Evolutionary conservation across 805 yeast genomes (phyloP), one percentile per base, ranked within the genome.

Genomic region (Torulaspora microellipsoides): DNA sequence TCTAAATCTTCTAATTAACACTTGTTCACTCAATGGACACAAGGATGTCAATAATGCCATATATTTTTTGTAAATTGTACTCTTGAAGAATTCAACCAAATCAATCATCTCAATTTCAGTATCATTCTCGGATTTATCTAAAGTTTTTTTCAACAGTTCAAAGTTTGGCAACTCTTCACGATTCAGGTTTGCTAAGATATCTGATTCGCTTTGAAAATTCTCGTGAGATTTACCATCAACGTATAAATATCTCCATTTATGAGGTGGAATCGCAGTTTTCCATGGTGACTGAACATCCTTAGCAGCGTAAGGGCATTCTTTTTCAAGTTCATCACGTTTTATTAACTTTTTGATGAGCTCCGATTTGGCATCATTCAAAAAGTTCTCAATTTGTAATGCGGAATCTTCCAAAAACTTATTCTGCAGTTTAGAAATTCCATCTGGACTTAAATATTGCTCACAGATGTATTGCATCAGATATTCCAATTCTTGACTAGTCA

Each of bases 221-320:
- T 60, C 67, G 10, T 54, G 57, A 10, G 71, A 59, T 43, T 69
- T 68, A 3, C 91, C 91, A 59, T 87, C 95, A 27, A 90, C 72
- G 60, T 88, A 91, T 70, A 88, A 63, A 59, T 74, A 93, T 49
- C 96, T 70, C 68, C 89, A 90, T 61, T 93, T 88, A 59, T 91
- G 98, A 8, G 97, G 93, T 8, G 99, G 98, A 37, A 84, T 77
- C 0, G 97, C 93, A 32, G 89, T 72, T 49, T 83, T 81, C 99
- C 99, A 93, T 7, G 96, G 96, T 38, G 63, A 69, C 8, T 59
- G 41, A 1, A 85, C 77, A 23, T 85, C 85, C 1, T 62, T 54
- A 11, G 82, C 72, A 0, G 57, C 64, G 29, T 66, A 66, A 4
- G 96, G 95, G 58, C 80, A 76, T 27, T 69, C 65, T 40, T 71